These are phyloP conservation scores for Saturnispora bothae DNA, from an alignment of 805 yeast species.

Conservation along the genomic window DNA sequence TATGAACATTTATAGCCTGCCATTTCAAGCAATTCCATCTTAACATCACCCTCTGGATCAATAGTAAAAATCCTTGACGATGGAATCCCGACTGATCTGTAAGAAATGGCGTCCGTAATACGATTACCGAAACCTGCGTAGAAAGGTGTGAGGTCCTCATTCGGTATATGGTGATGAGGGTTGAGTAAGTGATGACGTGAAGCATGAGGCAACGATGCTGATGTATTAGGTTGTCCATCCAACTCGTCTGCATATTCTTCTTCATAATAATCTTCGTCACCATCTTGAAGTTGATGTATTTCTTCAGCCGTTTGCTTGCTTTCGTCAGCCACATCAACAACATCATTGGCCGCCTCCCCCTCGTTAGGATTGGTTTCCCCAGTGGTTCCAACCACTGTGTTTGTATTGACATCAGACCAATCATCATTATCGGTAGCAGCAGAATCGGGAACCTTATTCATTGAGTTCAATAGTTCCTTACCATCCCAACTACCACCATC, in stretches of 20 bases:
- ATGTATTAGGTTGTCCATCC: neutral
- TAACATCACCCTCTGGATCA: slow-evolving; percentile 94
- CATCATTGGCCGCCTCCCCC: neutral
- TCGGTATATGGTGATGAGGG: slow-evolving; percentile 8
- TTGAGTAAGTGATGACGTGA: slow-evolving; percentile 7
- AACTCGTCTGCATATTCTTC: neutral
- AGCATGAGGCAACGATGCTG: neutral
- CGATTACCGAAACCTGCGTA: slow-evolving; percentile 97
- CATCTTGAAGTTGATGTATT: neutral
- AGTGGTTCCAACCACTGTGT: slow-evolving; percentile 5
- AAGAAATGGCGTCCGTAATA: slow-evolving; percentile 92
- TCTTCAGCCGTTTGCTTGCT: no score
- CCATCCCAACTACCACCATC: slow-evolving; percentile 6
- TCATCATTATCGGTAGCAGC: slow-evolving; percentile 7
- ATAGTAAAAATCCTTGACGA: slow-evolving; percentile 91
- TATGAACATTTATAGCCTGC: slow-evolving; percentile 89
- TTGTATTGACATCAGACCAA: slow-evolving; percentile 16
- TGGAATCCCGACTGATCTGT: slow-evolving; percentile 88
- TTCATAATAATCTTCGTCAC: neutral
- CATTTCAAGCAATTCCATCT: slow-evolving; percentile 87
- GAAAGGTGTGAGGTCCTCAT: slow-evolving; percentile 55
- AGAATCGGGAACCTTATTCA: neutral
- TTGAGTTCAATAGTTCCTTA: neutral
- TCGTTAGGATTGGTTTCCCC: neutral
- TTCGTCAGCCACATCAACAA: neutral